Evolutionary conservation across 192 early-diverging fungal genomes (phyloP).

Genomic region (Geranomyces variabilis): DNA sequence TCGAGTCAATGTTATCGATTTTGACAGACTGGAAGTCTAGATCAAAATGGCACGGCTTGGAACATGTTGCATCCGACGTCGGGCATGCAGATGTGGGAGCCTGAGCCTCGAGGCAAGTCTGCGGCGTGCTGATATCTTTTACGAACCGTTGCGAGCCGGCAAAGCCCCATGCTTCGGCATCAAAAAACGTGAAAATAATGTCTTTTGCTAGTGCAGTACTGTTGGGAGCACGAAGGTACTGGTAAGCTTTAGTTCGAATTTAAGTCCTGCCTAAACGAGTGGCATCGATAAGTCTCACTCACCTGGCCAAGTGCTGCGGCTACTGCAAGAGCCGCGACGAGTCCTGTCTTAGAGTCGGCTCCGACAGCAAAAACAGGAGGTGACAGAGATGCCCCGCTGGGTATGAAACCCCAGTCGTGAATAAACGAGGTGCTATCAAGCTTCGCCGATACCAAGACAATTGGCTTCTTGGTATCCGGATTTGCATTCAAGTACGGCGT

Average conservation of each 20-base stretch:
- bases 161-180: constrained; percentile 73
- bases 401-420: constrained; percentile 45
- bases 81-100: constrained; percentile 40
- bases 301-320: constrained; percentile 74
- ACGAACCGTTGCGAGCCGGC: constrained; percentile 84
- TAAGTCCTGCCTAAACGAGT: no score
- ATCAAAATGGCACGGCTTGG: constrained; percentile 64
- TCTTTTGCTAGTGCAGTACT: constrained; percentile 60
- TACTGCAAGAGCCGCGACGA: constrained; percentile 66
- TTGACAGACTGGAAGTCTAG: constrained; percentile 70
- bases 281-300: constrained; percentile 11
- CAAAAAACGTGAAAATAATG: constrained; percentile 77
- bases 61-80: constrained; percentile 51
- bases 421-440: constrained; percentile 71
- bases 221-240: constrained; percentile 8
- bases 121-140: constrained; percentile 62
- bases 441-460: constrained; percentile 67
- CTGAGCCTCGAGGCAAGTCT: constrained; percentile 58
- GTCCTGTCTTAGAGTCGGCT: constrained; percentile 59
- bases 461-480: constrained; percentile 60
- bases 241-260: not conserved
- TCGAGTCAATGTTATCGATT: constrained; percentile 66
- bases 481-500: constrained; percentile 48
- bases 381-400: not conserved
- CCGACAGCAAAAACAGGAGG: constrained; percentile 50